A percentile compares a stretch with the other conserved stretches of the same genome.
phyloP scores from a whole-genome alignment of 2,329 filamentous ascomycete genomes.

The Cytospora piceae region DNA sequence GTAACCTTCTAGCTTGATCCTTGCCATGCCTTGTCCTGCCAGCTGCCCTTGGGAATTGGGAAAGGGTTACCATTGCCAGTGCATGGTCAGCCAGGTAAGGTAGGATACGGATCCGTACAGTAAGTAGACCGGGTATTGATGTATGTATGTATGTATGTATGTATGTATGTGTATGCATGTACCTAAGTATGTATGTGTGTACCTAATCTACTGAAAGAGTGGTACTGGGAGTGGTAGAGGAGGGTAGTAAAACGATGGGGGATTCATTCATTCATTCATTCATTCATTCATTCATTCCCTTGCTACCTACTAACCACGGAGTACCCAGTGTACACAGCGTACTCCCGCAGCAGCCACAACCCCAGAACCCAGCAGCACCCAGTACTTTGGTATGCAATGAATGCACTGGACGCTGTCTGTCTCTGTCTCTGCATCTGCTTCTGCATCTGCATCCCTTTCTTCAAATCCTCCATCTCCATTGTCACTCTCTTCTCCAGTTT shows the following conservation, averaged over 20 bases:
- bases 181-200: too few species aligned
- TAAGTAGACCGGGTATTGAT: too few species aligned
- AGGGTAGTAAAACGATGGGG: too few species aligned
- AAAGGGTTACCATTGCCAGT: slow-evolving; percentile 11
- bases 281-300: slow-evolving; percentile 24
- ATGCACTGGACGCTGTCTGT: neutral
- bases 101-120: neutral
- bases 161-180: too few species aligned
- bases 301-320: slow-evolving; percentile 18
- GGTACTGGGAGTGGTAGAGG: too few species aligned
- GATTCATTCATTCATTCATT: slow-evolving; percentile 11
- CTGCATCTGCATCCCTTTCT: slow-evolving; percentile 27
- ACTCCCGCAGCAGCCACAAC: slow-evolving; percentile 22
- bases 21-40: slow-evolving; percentile 4
- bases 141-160: too few species aligned
- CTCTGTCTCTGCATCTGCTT: neutral
- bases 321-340: neutral
- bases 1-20: neutral
- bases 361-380: slow-evolving; percentile 16
- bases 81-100: neutral
- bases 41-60: slow-evolving; percentile 12
- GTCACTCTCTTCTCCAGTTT: slow-evolving; percentile 27
- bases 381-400: neutral
- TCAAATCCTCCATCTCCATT: slow-evolving; percentile 25
- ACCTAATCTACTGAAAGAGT: too few species aligned